A percentile compares a stretch with the other conserved stretches of the same genome.
Evolutionary conservation across 2,329 filamentous ascomycete species (phyloP).

Genomic region (Fusarium equiseti): DNA sequence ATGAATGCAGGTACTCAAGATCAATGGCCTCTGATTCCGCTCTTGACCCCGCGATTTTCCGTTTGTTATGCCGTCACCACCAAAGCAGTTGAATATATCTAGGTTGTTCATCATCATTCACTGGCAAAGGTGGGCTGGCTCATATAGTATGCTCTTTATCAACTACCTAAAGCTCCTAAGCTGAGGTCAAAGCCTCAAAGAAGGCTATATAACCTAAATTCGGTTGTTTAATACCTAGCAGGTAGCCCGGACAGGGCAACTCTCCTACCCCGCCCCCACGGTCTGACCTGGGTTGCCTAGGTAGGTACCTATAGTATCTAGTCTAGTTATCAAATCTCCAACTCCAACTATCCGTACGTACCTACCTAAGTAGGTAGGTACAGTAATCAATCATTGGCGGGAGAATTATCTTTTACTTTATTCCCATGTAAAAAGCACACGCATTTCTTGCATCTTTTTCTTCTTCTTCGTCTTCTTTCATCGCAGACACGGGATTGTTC

Average conservation of each 20-base stretch:
- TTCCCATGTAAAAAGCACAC: constrained; percentile 13
- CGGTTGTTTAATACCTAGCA: not conserved
- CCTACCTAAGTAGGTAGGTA: not conserved
- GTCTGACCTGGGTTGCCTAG: not conserved
- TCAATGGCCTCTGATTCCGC: constrained; percentile 17
- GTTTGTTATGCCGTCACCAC: constrained; percentile 9
- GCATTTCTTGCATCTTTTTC: constrained; percentile 27
- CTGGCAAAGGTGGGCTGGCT: not conserved
- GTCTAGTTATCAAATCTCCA: constrained; percentile 19
- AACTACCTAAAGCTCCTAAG: not conserved
- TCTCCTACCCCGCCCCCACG: constrained; percentile 24
- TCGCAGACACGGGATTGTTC: constrained; percentile 51
- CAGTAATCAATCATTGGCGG: constrained; percentile 1
- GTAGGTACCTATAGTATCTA: not conserved
- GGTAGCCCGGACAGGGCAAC: not conserved
- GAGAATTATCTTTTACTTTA: constrained; percentile 9
- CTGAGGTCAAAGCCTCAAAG: not conserved
- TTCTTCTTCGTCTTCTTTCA: constrained; percentile 45
- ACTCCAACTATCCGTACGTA: constrained; percentile 6
- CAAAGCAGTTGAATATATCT: not conserved
- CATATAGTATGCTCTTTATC: not conserved
- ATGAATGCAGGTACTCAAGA: not conserved
- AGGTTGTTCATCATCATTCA: not conserved
- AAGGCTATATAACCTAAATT: not conserved
- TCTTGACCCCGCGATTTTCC: constrained; percentile 13